Base-by-base conservation (phyloP, 164 flowering plant genomes). In the Cinnamomum micranthum region DNA sequence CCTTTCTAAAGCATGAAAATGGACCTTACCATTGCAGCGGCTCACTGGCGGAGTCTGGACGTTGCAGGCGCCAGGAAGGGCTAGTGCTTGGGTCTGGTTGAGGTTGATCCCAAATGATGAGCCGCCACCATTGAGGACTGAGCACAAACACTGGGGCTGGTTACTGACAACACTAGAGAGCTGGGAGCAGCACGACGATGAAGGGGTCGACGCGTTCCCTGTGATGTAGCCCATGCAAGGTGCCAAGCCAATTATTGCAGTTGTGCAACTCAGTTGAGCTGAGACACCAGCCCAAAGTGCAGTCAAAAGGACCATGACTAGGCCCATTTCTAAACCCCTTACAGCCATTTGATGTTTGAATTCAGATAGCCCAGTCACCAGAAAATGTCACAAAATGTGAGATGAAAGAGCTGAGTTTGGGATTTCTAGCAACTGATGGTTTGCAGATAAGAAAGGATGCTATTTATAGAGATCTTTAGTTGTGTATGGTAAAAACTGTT, bases 171-270 rank as follows among this genome's bases (percentile, higher is more conserved):
- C 91, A 55, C 62, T 84, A 20, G 88, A 75, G 11, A 93, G 93
- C 83, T 89, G 94, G 2, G 88, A 51, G 87, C 95, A 91, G 85
- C 97, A 93, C 0, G 81, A 77, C 5, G 89, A 66, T n/a, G 90
- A 82, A 3, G 95, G 95, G 33, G 88, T 76, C 14, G 94, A 84
- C 5, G 94, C 80, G 80, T 87, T 93, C 55, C 93, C 95, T 0
- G 87, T 77, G 22, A 93, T 84, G 84, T 88, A 92, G 80, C 81
- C 81, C 4, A 91, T 85, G 81, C 97, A 92, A 0, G 97, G 97
- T 0, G 92, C 79, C 84, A 91, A 35, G 80, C 88, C 86, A 62
- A 90, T 81, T 4, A 93, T 25, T 65, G 78, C 86, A 52, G 73
- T 83, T 0, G 91, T 88, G 78, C 97, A 93, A 41, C 81, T 73